Conservation (phyloP, 2,329 filamentous ascomycete genomes). For the Byssothecium circinans region DNA sequence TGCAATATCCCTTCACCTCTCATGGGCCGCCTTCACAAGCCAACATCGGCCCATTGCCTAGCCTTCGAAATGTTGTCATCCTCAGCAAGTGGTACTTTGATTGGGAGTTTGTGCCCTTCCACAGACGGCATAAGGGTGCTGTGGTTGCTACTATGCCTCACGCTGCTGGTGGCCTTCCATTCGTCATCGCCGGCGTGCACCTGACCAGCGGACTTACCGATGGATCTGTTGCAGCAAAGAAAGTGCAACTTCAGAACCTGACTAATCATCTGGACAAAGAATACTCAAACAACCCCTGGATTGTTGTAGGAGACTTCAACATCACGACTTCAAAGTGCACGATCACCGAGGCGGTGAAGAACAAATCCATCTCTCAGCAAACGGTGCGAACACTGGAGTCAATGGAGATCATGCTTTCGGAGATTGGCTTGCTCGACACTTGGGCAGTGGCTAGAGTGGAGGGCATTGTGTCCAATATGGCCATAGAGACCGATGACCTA, state of each 20-base stretch:
- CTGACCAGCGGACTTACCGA: slow-evolving; percentile 64
- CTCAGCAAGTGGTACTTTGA: slow-evolving; percentile 59
- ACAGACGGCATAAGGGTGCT: slow-evolving; percentile 61
- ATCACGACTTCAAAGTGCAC: slow-evolving; percentile 61
- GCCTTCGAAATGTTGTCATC: slow-evolving; percentile 62
- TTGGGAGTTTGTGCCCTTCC: slow-evolving; percentile 59
- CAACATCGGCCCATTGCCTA: slow-evolving; percentile 59
- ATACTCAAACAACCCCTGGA: slow-evolving; percentile 53
- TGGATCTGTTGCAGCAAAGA: slow-evolving; percentile 59
- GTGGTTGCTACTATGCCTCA: slow-evolving; percentile 51
- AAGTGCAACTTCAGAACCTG: slow-evolving; percentile 57
- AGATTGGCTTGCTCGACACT: slow-evolving; percentile 55
- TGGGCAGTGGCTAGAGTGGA: slow-evolving; percentile 54
- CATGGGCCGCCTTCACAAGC: slow-evolving; percentile 58
- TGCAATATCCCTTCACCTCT: slow-evolving; percentile 58
- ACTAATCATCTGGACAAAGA: slow-evolving; percentile 49
- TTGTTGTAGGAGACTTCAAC: slow-evolving; percentile 68
- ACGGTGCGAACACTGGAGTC: slow-evolving; percentile 49
- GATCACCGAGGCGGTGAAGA: slow-evolving; percentile 56
- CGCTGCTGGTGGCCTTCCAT: slow-evolving; percentile 36
- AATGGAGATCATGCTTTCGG: slow-evolving; percentile 52
- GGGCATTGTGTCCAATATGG: slow-evolving; percentile 44
- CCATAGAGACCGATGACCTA: slow-evolving; percentile 34
- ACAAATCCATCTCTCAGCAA: slow-evolving; percentile 56
- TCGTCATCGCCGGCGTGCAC: slow-evolving; percentile 62